Evolutionary conservation across 1,284 basidiomycete species (phyloP).

Genomic region (Ganoderma resinaceum): DNA sequence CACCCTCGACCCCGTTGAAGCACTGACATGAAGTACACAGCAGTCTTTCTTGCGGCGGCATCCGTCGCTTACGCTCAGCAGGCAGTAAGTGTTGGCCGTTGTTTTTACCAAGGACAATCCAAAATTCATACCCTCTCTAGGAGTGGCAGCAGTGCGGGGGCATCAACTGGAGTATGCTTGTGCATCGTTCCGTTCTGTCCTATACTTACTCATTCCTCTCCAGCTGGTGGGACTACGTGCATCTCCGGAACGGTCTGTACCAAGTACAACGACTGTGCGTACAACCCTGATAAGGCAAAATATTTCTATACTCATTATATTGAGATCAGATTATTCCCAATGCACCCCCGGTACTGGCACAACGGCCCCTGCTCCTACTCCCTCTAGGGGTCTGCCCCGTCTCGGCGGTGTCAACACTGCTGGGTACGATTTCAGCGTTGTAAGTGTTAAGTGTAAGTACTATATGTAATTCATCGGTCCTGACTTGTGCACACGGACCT

Average conservation of each 20-base stretch:
- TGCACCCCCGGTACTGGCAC: conserved; percentile 37
- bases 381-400: conserved; percentile 40
- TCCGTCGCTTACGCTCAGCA: conserved; percentile 35
- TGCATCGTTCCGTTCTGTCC: neutral
- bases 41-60: conserved; percentile 32
- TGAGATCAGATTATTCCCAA: conserved; percentile 45
- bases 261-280: conserved; percentile 38
- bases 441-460: conserved; percentile 22
- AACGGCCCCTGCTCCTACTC: conserved; percentile 27
- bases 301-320: too few relatives aligned
- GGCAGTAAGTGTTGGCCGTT: conserved; percentile 18
- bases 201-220: neutral
- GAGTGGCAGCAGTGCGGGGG: conserved; percentile 37
- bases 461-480: neutral
- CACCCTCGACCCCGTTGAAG: conserved; percentile 7
- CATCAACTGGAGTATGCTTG: conserved; percentile 34
- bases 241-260: conserved; percentile 42
- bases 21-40: conserved; percentile 34
- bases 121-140: conserved; percentile 11
- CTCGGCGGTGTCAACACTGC: conserved; percentile 52
- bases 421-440: conserved; percentile 45
- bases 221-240: conserved; percentile 40
- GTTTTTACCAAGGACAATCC: neutral
- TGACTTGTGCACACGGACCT: neutral
- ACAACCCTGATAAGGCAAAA: neutral